phyloP scores from a whole-genome alignment of 2,329 filamentous ascomycete species.

The Colletotrichum neosansevieriae region DNA sequence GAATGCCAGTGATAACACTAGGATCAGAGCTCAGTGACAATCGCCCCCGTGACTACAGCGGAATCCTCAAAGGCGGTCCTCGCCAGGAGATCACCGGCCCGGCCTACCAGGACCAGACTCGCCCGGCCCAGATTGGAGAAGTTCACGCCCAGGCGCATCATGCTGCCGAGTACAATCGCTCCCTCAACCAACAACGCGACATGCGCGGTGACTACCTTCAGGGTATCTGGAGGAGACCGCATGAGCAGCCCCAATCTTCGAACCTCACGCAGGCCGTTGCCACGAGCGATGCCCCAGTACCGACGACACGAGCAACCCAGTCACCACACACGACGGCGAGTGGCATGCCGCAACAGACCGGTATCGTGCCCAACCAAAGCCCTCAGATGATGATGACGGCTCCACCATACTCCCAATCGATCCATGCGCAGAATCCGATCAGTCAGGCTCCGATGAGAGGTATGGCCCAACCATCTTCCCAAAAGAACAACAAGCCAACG shows the following conservation, averaged over 20 bases:
- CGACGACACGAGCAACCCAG: slow-evolving; percentile 66
- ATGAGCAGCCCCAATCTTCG: slow-evolving; percentile 75
- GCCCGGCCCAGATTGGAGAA: slow-evolving; percentile 80
- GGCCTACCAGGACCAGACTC: slow-evolving; percentile 87
- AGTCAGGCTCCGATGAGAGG: slow-evolving; percentile 78
- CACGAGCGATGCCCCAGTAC: slow-evolving; percentile 56
- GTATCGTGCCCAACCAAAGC: slow-evolving; percentile 71
- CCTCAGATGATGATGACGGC: slow-evolving; percentile 76
- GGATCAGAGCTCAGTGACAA: slow-evolving; percentile 82
- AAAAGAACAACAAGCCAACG: slow-evolving; percentile 76
- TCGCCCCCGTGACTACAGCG: slow-evolving; percentile 83
- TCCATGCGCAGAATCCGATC: slow-evolving; percentile 78
- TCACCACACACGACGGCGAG: slow-evolving; percentile 69
- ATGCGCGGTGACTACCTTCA: slow-evolving; percentile 85
- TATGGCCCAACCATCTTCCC: slow-evolving; percentile 71
- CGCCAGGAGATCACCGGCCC: slow-evolving; percentile 91
- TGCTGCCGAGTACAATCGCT: slow-evolving; percentile 90
- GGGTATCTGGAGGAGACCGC: slow-evolving; percentile 83
- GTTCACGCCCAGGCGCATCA: slow-evolving; percentile 89
- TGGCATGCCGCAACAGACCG: slow-evolving; percentile 64
- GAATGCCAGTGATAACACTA: slow-evolving; percentile 87
- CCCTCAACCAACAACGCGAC: slow-evolving; percentile 82
- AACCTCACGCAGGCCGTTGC: slow-evolving; percentile 61
- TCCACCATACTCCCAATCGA: slow-evolving; percentile 76
- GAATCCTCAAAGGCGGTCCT: slow-evolving; percentile 80